Evolutionary conservation across 2,329 filamentous ascomycete species (phyloP).

Genomic region (Fusarium tjaetaba): DNA sequence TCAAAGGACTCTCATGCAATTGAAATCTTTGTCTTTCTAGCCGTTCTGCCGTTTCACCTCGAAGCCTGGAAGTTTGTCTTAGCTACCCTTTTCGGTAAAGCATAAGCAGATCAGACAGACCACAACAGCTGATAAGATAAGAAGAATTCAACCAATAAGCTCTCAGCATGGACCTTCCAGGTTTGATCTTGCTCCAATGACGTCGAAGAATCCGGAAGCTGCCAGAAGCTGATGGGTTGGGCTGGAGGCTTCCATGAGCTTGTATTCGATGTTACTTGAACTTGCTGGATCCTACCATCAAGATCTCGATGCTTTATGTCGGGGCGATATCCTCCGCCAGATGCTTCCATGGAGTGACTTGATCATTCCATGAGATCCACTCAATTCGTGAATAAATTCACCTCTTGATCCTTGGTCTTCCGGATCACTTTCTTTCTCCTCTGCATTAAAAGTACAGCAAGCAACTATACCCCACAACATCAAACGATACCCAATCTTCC

Average conservation of each 20-base stretch:
- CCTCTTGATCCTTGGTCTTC: constrained; percentile 6
- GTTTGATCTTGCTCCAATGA: constrained; percentile 44
- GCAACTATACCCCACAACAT: constrained; percentile 35
- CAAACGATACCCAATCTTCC: constrained; percentile 39
- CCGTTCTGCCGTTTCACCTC: not conserved
- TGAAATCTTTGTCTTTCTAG: not conserved
- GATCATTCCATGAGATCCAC: constrained; percentile 38
- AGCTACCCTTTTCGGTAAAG: not conserved
- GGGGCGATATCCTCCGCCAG: constrained; percentile 24
- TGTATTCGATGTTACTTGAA: constrained; percentile 40
- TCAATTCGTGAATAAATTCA: constrained; percentile 41
- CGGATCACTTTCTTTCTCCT: constrained; percentile 24
- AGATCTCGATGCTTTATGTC: constrained; percentile 39
- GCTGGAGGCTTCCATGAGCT: constrained; percentile 44
- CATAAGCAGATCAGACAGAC: not conserved
- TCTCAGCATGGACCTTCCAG: not conserved
- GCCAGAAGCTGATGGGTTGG: constrained; percentile 42
- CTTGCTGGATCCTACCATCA: constrained; percentile 37
- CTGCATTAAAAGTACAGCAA: constrained; percentile 10
- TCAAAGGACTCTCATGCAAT: not conserved
- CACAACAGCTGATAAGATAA: constrained; percentile 39
- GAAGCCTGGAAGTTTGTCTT: constrained; percentile 1
- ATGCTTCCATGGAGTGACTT: constrained; percentile 23
- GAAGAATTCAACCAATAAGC: constrained; percentile 28
- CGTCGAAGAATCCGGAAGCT: constrained; percentile 48